Evolutionary conservation across 805 yeast genomes (phyloP).

Genomic region (Pichia scutulata): DNA sequence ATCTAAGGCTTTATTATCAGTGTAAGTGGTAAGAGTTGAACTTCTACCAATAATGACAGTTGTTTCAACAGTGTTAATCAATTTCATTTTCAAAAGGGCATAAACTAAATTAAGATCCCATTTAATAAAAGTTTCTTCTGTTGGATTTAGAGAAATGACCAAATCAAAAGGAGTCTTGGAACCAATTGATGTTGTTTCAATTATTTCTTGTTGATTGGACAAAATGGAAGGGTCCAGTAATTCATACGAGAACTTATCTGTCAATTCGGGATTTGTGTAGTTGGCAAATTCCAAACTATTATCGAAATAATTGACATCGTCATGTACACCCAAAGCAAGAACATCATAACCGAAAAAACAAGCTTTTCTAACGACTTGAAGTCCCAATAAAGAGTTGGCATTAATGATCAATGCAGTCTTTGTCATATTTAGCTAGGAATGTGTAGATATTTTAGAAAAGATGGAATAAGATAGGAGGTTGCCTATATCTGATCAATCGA

Average conservation of each 20-base stretch:
- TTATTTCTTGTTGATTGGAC: not conserved
- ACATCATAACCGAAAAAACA: not conserved
- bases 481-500: not conserved
- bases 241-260: not conserved
- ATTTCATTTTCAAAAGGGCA: not conserved
- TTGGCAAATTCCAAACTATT: not conserved
- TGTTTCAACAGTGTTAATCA: not conserved
- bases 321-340: not conserved
- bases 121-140: slow-evolving; percentile 2
- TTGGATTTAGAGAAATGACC: slow-evolving; percentile 5
- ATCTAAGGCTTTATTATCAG: slow-evolving; percentile 5
- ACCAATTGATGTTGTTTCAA: not conserved
- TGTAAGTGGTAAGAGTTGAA: not conserved
- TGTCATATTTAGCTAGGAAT: not conserved
- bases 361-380: not conserved
- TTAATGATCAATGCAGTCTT: slow-evolving; percentile 3
- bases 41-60: slow-evolving; percentile 3
- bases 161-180: not conserved
- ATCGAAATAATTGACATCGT: not conserved
- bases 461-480: too few species aligned
- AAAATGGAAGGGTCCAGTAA: not conserved
- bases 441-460: not conserved
- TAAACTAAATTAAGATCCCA: slow-evolving; percentile 8
- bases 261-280: slow-evolving; percentile 9
- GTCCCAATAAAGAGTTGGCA: not conserved